phyloP scores from a whole-genome alignment of 2,329 filamentous ascomycete species.

The Onygenales sp. region DNA sequence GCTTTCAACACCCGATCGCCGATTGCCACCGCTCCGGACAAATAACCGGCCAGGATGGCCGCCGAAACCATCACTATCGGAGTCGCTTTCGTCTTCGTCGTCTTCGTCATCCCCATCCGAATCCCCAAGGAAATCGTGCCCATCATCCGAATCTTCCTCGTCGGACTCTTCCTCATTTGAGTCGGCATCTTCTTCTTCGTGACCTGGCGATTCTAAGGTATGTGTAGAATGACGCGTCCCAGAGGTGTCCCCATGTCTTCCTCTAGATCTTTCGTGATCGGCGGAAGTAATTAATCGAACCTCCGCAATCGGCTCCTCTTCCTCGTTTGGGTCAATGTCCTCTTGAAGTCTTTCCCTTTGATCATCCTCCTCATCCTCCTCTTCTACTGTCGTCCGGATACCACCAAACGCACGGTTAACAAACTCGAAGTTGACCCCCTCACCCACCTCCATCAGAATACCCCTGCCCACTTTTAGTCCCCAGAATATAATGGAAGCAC shows the following conservation, averaged over 20 bases:
- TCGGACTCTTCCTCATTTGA: slow-evolving; percentile 21
- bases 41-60: slow-evolving; percentile 23
- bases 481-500: slow-evolving; percentile 43
- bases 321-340: slow-evolving; percentile 36
- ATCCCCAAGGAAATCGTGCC: slow-evolving; percentile 20
- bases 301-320: slow-evolving; percentile 34
- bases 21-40: slow-evolving; percentile 37
- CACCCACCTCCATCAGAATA: slow-evolving; percentile 47
- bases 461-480: slow-evolving; percentile 50
- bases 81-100: slow-evolving; percentile 21
- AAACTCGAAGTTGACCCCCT: slow-evolving; percentile 46
- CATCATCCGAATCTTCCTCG: slow-evolving; percentile 13
- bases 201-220: not conserved
- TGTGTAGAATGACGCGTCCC: not conserved
- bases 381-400: slow-evolving; percentile 35
- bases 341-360: slow-evolving; percentile 38
- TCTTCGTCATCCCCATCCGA: slow-evolving; percentile 24
- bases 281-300: slow-evolving; percentile 19
- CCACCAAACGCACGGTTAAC: slow-evolving; percentile 55
- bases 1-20: slow-evolving; percentile 43
- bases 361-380: slow-evolving; percentile 25
- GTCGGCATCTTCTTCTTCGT: slow-evolving; percentile 17
- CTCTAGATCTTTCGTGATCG: not conserved
- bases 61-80: slow-evolving; percentile 22
- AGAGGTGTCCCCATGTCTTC: not conserved